Percentiles rank a stretch among this genome's conserved stretches.
Conservation (phyloP, 2,329 filamentous ascomycete species). For the Lachnellula willkommii region DNA sequence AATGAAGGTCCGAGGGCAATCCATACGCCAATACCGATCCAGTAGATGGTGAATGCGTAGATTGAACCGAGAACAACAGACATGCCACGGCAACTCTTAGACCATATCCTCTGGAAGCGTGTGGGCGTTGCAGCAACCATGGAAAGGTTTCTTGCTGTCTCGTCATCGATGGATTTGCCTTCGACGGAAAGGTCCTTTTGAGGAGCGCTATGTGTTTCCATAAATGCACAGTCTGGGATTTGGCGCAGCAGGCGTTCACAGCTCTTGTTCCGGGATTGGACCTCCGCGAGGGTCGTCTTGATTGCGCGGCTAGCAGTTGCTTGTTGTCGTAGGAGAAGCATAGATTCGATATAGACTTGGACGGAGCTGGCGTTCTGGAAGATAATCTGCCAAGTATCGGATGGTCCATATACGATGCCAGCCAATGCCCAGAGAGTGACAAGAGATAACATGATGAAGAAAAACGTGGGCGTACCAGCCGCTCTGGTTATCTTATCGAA, state of each 20-base stretch:
- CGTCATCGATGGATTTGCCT: slow-evolving; percentile 22
- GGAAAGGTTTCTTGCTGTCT: slow-evolving; percentile 12
- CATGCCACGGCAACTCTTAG: slow-evolving; percentile 12
- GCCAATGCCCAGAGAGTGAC: slow-evolving; percentile 30
- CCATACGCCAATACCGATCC: slow-evolving; percentile 35
- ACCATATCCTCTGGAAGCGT: slow-evolving; percentile 12
- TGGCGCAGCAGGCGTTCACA: slow-evolving; percentile 30
- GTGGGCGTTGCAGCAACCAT: slow-evolving; percentile 10
- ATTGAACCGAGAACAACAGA: slow-evolving; percentile 30
- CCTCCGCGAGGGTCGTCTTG: slow-evolving; percentile 29
- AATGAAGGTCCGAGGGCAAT: slow-evolving; percentile 29
- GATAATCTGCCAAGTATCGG: slow-evolving; percentile 35
- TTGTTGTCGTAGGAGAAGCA: slow-evolving; percentile 37
- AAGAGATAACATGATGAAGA: slow-evolving; percentile 31
- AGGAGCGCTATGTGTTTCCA: slow-evolving; percentile 19
- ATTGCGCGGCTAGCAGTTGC: slow-evolving; percentile 31
- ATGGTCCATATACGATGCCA: slow-evolving; percentile 30
- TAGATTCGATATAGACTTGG: slow-evolving; percentile 35
- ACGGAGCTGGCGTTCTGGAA: slow-evolving; percentile 35
- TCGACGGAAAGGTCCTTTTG: slow-evolving; percentile 29
- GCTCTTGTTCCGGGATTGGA: slow-evolving; percentile 32
- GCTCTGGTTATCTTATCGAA: slow-evolving; percentile 27
- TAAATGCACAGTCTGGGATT: slow-evolving; percentile 22
- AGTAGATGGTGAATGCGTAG: slow-evolving; percentile 31
- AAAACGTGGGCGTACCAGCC: slow-evolving; percentile 27